These are phyloP conservation scores for Saccharomycopsis olivae DNA, from an alignment of 805 yeast species.

Conservation along the genomic window DNA sequence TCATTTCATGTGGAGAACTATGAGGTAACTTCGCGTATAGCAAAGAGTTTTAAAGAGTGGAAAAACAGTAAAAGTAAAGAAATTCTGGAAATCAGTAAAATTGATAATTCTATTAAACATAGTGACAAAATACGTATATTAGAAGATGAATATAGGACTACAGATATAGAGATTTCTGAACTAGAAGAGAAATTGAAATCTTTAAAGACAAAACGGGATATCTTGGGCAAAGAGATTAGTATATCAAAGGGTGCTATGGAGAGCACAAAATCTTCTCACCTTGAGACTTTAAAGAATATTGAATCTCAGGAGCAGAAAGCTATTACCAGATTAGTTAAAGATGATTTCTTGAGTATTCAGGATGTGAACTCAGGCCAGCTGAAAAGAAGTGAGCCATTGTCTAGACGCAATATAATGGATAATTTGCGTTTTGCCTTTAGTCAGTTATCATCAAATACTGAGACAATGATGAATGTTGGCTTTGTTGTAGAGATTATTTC, in stretches of 20 bases:
- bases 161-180: conserved; percentile 10
- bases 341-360: conserved; percentile 1
- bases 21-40: not conserved
- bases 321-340: conserved; percentile 7
- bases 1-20: conserved; percentile 3
- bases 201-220: conserved; percentile 7
- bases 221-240: conserved; percentile 11
- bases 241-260: conserved; percentile 11
- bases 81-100: conserved; percentile 2
- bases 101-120: conserved; percentile 5
- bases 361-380: not conserved
- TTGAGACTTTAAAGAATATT: not conserved
- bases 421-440: conserved; percentile 13
- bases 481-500: not conserved
- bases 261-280: conserved; percentile 12
- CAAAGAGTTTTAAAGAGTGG: conserved; percentile 11
- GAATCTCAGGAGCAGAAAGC: conserved; percentile 11
- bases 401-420: conserved; percentile 15
- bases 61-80: conserved; percentile 6
- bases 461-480: not conserved
- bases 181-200: conserved; percentile 8
- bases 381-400: not conserved
- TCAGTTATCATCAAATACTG: not conserved
- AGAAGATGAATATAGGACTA: conserved; percentile 4
- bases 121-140: conserved; percentile 7